A percentile compares a stretch with the other conserved stretches of the same genome.
Evolutionary conservation across 2,329 filamentous ascomycete genomes (phyloP).

Genomic region (Chaetomiaceae sp.): DNA sequence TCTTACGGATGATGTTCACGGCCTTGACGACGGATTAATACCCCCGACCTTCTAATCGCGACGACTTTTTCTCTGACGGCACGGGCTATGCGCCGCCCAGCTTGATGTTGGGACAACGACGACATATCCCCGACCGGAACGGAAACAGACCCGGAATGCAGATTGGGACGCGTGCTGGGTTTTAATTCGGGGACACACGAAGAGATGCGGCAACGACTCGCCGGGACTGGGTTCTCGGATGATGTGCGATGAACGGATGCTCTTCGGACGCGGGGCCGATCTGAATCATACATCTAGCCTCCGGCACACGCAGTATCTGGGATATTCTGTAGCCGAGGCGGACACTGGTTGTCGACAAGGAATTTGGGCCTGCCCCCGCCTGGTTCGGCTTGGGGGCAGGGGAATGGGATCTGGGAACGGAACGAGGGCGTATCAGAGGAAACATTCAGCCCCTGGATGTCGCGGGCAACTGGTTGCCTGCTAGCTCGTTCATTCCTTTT

Average conservation of each 20-base stretch:
- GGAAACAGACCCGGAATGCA: slow-evolving; percentile 9
- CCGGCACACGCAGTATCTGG: slow-evolving; percentile 35
- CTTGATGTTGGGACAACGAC: slow-evolving; percentile 24
- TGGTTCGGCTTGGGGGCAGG: slow-evolving; percentile 9
- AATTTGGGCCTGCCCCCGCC: slow-evolving; percentile 24
- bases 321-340: slow-evolving; percentile 31
- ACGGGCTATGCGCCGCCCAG: slow-evolving; percentile 10
- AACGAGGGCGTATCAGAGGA: background rate
- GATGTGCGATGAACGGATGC: slow-evolving; percentile 11
- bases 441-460: slow-evolving; percentile 2
- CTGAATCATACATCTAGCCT: slow-evolving; percentile 34
- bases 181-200: slow-evolving; percentile 10
- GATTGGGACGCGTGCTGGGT: slow-evolving; percentile 7
- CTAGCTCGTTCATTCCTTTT: slow-evolving; percentile 10
- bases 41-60: slow-evolving; percentile 15
- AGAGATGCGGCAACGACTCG: slow-evolving; percentile 8
- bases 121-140: slow-evolving; percentile 7
- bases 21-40: slow-evolving; percentile 37
- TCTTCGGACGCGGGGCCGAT: slow-evolving; percentile 25
- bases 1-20: slow-evolving; percentile 43
- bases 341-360: slow-evolving; percentile 43
- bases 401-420: slow-evolving; percentile 2
- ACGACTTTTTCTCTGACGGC: slow-evolving; percentile 22
- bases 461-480: slow-evolving; percentile 17
- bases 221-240: slow-evolving; percentile 11